A percentile compares a stretch with the other conserved stretches of the same genome.
Evolutionary conservation across 2,329 filamentous ascomycete genomes (phyloP).

Genomic region (Alternaria viburni): DNA sequence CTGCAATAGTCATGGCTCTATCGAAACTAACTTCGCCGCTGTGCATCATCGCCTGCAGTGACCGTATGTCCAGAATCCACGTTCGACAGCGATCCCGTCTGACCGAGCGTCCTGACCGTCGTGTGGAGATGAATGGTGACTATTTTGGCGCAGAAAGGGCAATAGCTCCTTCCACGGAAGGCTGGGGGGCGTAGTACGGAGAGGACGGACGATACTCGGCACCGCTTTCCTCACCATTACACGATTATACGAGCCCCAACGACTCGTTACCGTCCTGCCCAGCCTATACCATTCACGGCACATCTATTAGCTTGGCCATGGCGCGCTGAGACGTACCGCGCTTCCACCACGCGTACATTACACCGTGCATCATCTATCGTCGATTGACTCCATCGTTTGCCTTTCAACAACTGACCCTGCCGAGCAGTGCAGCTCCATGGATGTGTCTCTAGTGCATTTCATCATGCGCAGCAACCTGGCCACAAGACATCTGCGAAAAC

Average conservation of each 20-base stretch:
- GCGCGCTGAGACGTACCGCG: slow-evolving; percentile 46
- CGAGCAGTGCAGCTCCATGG: slow-evolving; percentile 24
- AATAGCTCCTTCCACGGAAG: slow-evolving; percentile 25
- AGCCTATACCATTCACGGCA: slow-evolving; percentile 36
- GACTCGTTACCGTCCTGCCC: slow-evolving; percentile 26
- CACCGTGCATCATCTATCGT: slow-evolving; percentile 31
- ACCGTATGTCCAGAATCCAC: background rate
- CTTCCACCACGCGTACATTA: slow-evolving; percentile 38
- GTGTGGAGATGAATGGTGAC: slow-evolving; percentile 38
- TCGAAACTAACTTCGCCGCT: slow-evolving; percentile 15
- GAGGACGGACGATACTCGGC: slow-evolving; percentile 29
- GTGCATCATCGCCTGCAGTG: slow-evolving; percentile 22
- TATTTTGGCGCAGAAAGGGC: slow-evolving; percentile 28
- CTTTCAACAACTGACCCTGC: slow-evolving; percentile 28
- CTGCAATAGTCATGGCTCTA: slow-evolving; percentile 19
- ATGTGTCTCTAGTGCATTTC: slow-evolving; percentile 27
- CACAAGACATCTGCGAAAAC: slow-evolving; percentile 14
- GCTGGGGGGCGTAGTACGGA: slow-evolving; percentile 35
- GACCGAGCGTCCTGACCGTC: slow-evolving; percentile 23
- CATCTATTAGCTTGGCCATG: slow-evolving; percentile 39
- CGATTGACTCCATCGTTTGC: slow-evolving; percentile 30
- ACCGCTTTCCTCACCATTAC: slow-evolving; percentile 23
- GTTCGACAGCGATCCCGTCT: slow-evolving; percentile 14
- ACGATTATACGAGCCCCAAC: slow-evolving; percentile 27
- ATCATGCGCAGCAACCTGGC: slow-evolving; percentile 25